Base-by-base conservation (phyloP, 805 yeast genomes). In the Candida mattraensis region DNA sequence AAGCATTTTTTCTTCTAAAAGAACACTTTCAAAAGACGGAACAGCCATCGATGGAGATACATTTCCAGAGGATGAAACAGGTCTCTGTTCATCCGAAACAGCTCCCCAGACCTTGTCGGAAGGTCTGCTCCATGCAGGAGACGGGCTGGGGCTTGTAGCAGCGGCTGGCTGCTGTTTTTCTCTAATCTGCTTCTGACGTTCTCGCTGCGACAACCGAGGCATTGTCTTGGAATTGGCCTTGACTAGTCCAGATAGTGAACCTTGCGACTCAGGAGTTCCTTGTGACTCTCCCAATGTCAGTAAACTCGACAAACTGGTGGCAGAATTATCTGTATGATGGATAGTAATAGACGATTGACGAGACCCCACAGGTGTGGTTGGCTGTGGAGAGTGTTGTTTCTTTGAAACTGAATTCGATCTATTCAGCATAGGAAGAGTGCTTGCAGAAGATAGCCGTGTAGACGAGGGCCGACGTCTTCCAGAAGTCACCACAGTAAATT, bases 161-260 rank as follows among this genome's bases (percentile, higher is more conserved):
- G 25, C 21, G 29, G 31, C 25, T 5, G 39, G 32, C 10, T 19
- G 27, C 9, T 28, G 38, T 17, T 40, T 41, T 22, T 48, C 52
- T 34, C 60, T 60, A 47, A 66, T 64, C 44, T 66, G 46, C 39
- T 63, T 68, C 51, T 72, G 75, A 25, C 85, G 56, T 44, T 78
- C 84, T 48, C 76, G 76, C 44, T 81, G 86, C 1, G 86, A 78
- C 11, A 75, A 48, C 42, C 72, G 71, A 20, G 60, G 53, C 14
- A 63, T 56, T 0, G 71, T 64, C 2, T 61, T 61, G 14, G 69
- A 50, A 35, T 58, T 60, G 3, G 60, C 51, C 24, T 61, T 67
- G 6, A 42, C 35, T 7, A 14, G 14, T 10, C 11, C 30, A 6
- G 14, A 9, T 9, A 14, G 28, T 19, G 24, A 23, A 5, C 22